Percentiles rank a stretch among this genome's conserved stretches.
Conservation (phyloP, 345 rosid species). For the Hypericum androsaemum region DNA sequence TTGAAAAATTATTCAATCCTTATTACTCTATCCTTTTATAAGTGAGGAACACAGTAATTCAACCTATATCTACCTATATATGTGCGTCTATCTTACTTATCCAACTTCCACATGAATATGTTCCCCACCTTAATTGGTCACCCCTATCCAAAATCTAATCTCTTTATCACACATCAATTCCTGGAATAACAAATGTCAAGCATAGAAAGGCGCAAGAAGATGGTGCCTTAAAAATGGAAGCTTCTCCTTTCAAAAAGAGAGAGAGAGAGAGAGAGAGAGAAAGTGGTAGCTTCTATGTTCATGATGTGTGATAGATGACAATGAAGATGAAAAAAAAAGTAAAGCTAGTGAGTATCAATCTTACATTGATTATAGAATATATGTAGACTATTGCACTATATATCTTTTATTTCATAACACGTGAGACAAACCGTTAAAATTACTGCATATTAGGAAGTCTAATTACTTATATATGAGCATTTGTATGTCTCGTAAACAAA, state of each 20-base stretch:
- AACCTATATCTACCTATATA: slow-evolving; percentile 17
- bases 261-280: too few species aligned
- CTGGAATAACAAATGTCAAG: neutral
- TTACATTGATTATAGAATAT: too few species aligned
- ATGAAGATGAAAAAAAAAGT: slow-evolving; percentile 10
- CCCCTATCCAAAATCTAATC: slow-evolving; percentile 2
- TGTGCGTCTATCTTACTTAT: slow-evolving; percentile 1
- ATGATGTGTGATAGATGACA: neutral
- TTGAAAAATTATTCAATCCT: slow-evolving; percentile 22
- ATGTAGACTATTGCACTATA: too few species aligned
- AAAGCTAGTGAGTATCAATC: neutral
- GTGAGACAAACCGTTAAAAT: too few species aligned
- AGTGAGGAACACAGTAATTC: slow-evolving; percentile 34
- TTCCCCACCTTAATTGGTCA: slow-evolving; percentile 58
- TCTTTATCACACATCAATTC: slow-evolving; percentile 18
- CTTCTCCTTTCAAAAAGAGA: neutral
- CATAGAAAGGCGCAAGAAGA: neutral
- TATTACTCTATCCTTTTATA: slow-evolving; percentile 8
- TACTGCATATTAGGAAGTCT: too few species aligned
- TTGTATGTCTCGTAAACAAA: too few species aligned
- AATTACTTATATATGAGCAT: too few species aligned
- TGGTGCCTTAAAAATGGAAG: slow-evolving; percentile 3
- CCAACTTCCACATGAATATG: slow-evolving; percentile 54
- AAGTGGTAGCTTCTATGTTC: neutral
- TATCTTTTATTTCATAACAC: too few species aligned